phyloP scores from a whole-genome alignment of 164 flowering plant species.

The Tetrastigma voinierianum region DNA sequence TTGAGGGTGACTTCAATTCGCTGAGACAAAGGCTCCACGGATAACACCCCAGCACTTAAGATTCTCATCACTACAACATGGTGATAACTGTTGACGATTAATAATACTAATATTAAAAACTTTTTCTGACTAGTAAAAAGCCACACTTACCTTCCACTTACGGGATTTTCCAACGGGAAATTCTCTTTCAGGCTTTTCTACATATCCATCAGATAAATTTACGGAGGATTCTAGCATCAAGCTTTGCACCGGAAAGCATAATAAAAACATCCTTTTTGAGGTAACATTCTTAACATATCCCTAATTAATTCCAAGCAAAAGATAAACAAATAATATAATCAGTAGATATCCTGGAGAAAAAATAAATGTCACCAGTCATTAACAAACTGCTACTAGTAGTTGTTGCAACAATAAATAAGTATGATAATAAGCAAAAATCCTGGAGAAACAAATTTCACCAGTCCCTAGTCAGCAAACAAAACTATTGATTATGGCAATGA shows the following conservation, averaged over 20 bases:
- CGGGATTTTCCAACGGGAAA: slow-evolving; percentile 85
- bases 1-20: slow-evolving; percentile 82
- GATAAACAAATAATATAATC: background rate
- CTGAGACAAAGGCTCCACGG: slow-evolving; percentile 84
- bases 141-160: slow-evolving; percentile 60
- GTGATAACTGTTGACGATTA: background rate
- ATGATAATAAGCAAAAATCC: background rate
- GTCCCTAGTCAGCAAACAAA: background rate
- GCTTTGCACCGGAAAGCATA: slow-evolving; percentile 75
- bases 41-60: slow-evolving; percentile 59
- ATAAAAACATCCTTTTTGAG: slow-evolving; percentile 89
- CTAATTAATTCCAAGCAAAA: slow-evolving; percentile 26
- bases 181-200: slow-evolving; percentile 66
- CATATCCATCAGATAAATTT: slow-evolving; percentile 71
- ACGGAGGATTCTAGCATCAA: slow-evolving; percentile 87
- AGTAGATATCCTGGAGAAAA: background rate
- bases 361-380: background rate
- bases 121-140: background rate
- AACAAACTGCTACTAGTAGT: no score
- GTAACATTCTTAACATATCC: slow-evolving; percentile 84
- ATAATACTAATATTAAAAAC: no score
- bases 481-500: no score
- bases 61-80: slow-evolving; percentile 12
- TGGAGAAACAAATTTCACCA: background rate
- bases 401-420: background rate